Evolutionary conservation across 495 filamentous ascomycete species (phyloP), one percentile per base, ranked within the genome.

Genomic region (Friedmanniomyces endolithicus): DNA sequence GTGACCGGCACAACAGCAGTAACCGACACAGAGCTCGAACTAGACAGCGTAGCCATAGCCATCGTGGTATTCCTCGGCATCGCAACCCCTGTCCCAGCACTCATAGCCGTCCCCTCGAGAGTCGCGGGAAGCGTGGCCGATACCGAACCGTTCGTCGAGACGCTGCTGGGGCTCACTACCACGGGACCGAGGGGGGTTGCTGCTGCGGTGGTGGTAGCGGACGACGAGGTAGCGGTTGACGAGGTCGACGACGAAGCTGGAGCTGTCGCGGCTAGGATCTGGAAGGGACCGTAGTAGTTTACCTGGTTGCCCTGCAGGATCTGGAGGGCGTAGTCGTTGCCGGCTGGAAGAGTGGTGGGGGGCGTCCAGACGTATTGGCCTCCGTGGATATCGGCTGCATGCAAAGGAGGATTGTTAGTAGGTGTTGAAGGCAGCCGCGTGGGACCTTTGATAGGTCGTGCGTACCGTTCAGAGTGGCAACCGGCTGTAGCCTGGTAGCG

Each of bases 221-320:
- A n/a, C n/a, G n/a, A n/a, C n/a, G 49, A 24, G 52, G 29, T 58
- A 29, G 62, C 55, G 19, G 49, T 53, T 50, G 49, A 17, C 25
- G 27, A 57, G 2, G 29, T 6, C 12, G 48, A 58, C 9, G 50
- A 50, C 19, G 41, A 41, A 27, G 50, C 20, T 11, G 40, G 31
- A 22, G 61, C 47, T 17, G 61, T 20, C 52, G 61, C 59, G 46
- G 67, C 68, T 24, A 57, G 53, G 41, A 72, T 47, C 23, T 53
- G 7, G 51, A 72, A 63, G 11, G 51, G 66, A 27, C 63, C 64
- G 23, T 55, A 64, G 66, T 65, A 71, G 63, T 72, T 72, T 57
- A 51, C 35, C 40, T 59, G 44, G 37, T 6, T 48, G 54, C 56
- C 68, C 41, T 71, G 70, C 17, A 31, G 59, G 57, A 71, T 65